Conservation (phyloP, 495 filamentous ascomycete genomes). For the Penicillium desertorum region DNA sequence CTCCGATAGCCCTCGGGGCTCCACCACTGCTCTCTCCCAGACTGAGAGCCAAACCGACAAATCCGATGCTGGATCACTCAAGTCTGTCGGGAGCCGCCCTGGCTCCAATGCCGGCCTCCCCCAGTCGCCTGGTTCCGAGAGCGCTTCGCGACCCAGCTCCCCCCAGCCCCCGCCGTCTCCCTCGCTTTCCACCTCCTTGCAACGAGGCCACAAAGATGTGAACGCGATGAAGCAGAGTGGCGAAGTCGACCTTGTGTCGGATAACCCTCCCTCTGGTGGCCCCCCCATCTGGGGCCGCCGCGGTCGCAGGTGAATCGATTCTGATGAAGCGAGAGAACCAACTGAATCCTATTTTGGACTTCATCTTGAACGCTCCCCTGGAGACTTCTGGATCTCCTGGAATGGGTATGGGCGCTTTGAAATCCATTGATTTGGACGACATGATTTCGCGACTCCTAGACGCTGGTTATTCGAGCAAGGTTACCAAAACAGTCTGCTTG, state of each 20-base stretch:
- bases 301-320: slow-evolving; percentile 57
- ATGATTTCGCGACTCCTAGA: slow-evolving; percentile 95
- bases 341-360: slow-evolving; percentile 60
- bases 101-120: slow-evolving; percentile 42
- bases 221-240: slow-evolving; percentile 77
- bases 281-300: slow-evolving; percentile 47
- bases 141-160: slow-evolving; percentile 46
- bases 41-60: slow-evolving; percentile 61
- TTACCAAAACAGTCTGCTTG: slow-evolving; percentile 93
- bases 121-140: slow-evolving; percentile 37
- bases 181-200: slow-evolving; percentile 74
- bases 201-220: slow-evolving; percentile 74
- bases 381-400: slow-evolving; percentile 45
- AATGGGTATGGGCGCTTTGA: slow-evolving; percentile 67
- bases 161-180: slow-evolving; percentile 86
- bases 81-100: slow-evolving; percentile 59
- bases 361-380: slow-evolving; percentile 43
- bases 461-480: slow-evolving; percentile 92
- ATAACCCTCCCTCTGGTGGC: slow-evolving; percentile 74
- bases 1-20: slow-evolving; percentile 73
- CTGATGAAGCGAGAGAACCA: slow-evolving; percentile 76
- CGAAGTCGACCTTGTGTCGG: slow-evolving; percentile 95
- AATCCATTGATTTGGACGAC: slow-evolving; percentile 90
- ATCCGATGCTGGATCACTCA: slow-evolving; percentile 72
- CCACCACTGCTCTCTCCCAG: slow-evolving; percentile 60